Evolutionary conservation across 192 early-diverging fungal genomes (phyloP), one percentile per base, ranked within the genome.

Genomic region (Bifiguratus adelaidae): DNA sequence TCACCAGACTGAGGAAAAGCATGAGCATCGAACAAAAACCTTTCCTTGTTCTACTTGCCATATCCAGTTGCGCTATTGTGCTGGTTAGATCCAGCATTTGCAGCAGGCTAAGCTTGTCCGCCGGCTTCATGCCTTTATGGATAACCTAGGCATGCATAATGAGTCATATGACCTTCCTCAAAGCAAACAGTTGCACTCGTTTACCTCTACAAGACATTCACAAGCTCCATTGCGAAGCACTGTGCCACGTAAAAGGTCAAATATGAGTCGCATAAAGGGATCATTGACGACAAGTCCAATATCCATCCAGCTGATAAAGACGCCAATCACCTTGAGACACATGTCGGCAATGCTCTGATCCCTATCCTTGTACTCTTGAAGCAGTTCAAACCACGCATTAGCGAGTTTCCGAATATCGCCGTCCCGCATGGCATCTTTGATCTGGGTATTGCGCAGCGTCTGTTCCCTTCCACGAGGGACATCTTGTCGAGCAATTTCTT

Each of bases 271-370:
- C 48, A 94, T 81, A 33, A 92, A 88, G 38, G 68, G 61, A 57
- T 87, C 74, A 60, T 88, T 89, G 38, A 89, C 84, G 42, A 97
- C 76, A 20, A 95, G 73, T 18, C 80, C 85, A 34, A 95, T 92
- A 53, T 95, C 91, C 44, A 95, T 88, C 94, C 94, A 97, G 13
- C 85, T 80, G n/a, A 92, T 83, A 74, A 94, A 97, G 25, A 74
- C 70, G 29, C 86, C 90, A 50, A 92, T 78, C 36, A 88, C 71
- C 21, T 71, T 77, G 37, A 97, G 65, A 7, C 74, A 68, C 36
- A 65, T 50, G 46, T 71, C 63, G 22, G 83, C 83, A 44, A 92
- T 77, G 18, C 76, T 74, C 0, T 74, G 63, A 36, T 74, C 69
- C 9, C 69, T 68, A 16, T 58, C 57, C 47, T 73, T 63, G 50